Conservation (phyloP, 495 filamentous ascomycete species). For the Aspergillus campestris region DNA sequence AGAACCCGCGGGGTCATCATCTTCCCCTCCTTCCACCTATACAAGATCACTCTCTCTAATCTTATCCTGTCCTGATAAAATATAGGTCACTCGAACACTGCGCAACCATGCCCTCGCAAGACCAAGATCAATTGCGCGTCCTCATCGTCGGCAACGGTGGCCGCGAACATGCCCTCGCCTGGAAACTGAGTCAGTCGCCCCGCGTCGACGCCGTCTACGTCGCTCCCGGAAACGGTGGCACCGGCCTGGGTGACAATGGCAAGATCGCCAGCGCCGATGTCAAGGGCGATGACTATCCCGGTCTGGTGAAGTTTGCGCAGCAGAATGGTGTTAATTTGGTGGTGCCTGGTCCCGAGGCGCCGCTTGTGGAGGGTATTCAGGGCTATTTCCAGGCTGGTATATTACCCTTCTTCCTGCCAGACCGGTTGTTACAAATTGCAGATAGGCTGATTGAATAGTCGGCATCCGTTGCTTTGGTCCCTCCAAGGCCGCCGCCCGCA, state of each 20-base stretch:
- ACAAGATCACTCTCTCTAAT: no score
- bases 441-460: conserved; percentile 26
- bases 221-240: conserved; percentile 80
- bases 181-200: conserved; percentile 82
- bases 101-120: conserved; percentile 23
- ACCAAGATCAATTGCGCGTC: conserved; percentile 45
- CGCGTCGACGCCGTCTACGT: conserved; percentile 42
- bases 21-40: neutral
- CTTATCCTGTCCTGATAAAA: no score
- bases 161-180: conserved; percentile 88
- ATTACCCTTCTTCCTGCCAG: neutral
- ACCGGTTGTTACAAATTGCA: no score
- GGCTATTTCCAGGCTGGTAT: conserved; percentile 64
- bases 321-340: conserved; percentile 72
- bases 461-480: conserved; percentile 84
- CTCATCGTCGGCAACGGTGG: conserved; percentile 91
- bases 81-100: conserved; percentile 23
- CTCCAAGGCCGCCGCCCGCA: conserved; percentile 70
- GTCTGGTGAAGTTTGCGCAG: conserved; percentile 65
- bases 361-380: conserved; percentile 85
- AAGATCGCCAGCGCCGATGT: conserved; percentile 71
- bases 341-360: conserved; percentile 85
- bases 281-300: conserved; percentile 64
- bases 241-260: conserved; percentile 48
- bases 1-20: conserved; percentile 1